phyloP scores from a whole-genome alignment of 345 rosid species.

The Microcos paniculata region DNA sequence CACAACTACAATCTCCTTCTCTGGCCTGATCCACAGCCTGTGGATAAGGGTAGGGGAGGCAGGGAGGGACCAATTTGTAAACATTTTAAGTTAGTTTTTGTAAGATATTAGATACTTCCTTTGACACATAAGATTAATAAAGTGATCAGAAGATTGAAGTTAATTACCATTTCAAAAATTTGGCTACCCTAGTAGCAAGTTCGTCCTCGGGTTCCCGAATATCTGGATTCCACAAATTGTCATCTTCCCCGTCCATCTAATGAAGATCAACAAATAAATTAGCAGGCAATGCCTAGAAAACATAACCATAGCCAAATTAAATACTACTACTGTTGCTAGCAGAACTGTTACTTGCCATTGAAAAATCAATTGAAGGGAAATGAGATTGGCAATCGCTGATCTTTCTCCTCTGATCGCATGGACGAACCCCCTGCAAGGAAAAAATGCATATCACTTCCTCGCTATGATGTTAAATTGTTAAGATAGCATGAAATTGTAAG shows the following conservation, averaged over 20 bases:
- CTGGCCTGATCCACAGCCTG: slow-evolving; percentile 73
- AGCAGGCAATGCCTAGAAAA: not conserved
- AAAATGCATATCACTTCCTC: not conserved
- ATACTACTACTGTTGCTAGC: not conserved
- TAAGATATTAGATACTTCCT: not conserved
- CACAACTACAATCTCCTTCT: slow-evolving; percentile 78
- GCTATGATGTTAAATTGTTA: not conserved
- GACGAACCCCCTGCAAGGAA: slow-evolving; percentile 68
- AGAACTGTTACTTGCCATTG: slow-evolving; percentile 50
- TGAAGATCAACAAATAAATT: not conserved
- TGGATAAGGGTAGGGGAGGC: not conserved
- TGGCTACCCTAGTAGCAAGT: slow-evolving; percentile 52
- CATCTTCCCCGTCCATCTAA: slow-evolving; percentile 74
- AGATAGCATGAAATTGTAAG: not conserved
- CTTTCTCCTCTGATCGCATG: slow-evolving; percentile 74
- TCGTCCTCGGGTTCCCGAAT: slow-evolving; percentile 54
- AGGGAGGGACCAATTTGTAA: not conserved
- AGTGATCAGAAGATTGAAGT: not conserved
- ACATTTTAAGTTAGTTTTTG: not conserved
- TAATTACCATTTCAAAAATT: slow-evolving; percentile 58
- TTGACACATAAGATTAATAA: not conserved
- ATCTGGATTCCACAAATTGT: slow-evolving; percentile 50
- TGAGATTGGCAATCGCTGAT: slow-evolving; percentile 48
- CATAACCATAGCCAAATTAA: not conserved
- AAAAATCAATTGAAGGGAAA: slow-evolving; percentile 75